Evolutionary conservation across 768 basidiomycete species (phyloP), one percentile per base, ranked within the genome.

Genomic region (Hebeloma cylindrosporum): DNA sequence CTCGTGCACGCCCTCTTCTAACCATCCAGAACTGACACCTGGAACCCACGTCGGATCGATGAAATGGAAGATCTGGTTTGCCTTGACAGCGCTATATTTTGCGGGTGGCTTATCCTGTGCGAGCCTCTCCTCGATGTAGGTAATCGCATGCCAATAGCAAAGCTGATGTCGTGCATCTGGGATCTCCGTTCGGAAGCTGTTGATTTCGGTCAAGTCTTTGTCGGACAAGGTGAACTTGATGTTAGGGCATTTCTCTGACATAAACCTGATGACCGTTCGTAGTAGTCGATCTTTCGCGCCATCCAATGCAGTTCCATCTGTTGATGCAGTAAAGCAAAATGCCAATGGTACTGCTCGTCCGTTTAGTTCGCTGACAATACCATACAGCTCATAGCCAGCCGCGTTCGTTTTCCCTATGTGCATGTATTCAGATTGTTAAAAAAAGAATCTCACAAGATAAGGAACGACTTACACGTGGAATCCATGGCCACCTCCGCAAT

Each of bases 141-240:
- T 43, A 17, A 65, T 50, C 1, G 43, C 55, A 38, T 67, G 66
- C 66, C 65, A 67, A 28, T 62, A 60, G 45, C 65, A 67, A 0
- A 67, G 39, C 45, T 64, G 65, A 22, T 65, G 60, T 36, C 65
- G 65, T 3, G 60, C 54, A 5, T 38, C 3, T 1, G 58, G 51
- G 18, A 56, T 56, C 2, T 48, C 41, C 1, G 23, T 47, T 0
- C 40, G 33, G 39, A 62, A 52, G 0, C 59, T 57, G 31, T 55
- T 54, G 36, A 68, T 65, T 35, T 68, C 65, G 0, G 61, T 30
- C 23, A 31, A 27, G 16, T 65, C 60, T 41, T 67, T 67, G 47
- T 68, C 63, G 0, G 60, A 54, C 2, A 57, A 45, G 0, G 53
- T 58, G 46, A 61, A 60, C 30, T 43, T 50, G 4, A 61, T 57